A percentile compares a stretch with the other conserved stretches of the same genome.
These are phyloP conservation scores for Pseudogymnoascus sp. DNA, from an alignment of 2,329 filamentous ascomycete species.

Conservation along the genomic window DNA sequence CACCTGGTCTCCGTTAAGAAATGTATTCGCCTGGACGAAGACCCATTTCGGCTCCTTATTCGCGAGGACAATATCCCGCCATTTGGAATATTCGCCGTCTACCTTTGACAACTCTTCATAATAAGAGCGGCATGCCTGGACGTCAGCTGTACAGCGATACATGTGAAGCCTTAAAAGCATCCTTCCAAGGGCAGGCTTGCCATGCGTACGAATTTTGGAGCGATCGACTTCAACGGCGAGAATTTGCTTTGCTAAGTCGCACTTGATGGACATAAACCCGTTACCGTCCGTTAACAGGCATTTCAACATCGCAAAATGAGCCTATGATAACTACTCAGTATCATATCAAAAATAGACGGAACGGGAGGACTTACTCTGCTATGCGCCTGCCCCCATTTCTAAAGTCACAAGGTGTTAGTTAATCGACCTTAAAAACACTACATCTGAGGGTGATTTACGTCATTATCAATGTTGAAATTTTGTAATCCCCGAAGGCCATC, in stretches of 20 bases:
- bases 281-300: conserved; percentile 47
- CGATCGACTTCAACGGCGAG: conserved; percentile 49
- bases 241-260: conserved; percentile 37
- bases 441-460: conserved; percentile 20
- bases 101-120: conserved; percentile 53
- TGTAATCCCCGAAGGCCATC: conserved; percentile 34
- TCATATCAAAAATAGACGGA: not conserved
- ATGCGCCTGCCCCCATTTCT: conserved; percentile 41
- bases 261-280: conserved; percentile 44
- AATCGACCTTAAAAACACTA: not conserved
- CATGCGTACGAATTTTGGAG: conserved; percentile 47
- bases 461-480: conserved; percentile 32
- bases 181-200: conserved; percentile 48
- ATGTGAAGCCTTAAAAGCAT: conserved; percentile 54
- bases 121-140: conserved; percentile 42
- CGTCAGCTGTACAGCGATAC: conserved; percentile 55
- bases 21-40: conserved; percentile 59
- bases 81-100: conserved; percentile 42
- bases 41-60: conserved; percentile 50
- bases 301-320: conserved; percentile 55
- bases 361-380: conserved; percentile 25
- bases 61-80: conserved; percentile 47
- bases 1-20: conserved; percentile 31
- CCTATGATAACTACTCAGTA: conserved; percentile 34
- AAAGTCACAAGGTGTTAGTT: not conserved